These are phyloP conservation scores for Diaporthe humulicola DNA, from an alignment of 2,329 filamentous ascomycete species.

Conservation along the genomic window DNA sequence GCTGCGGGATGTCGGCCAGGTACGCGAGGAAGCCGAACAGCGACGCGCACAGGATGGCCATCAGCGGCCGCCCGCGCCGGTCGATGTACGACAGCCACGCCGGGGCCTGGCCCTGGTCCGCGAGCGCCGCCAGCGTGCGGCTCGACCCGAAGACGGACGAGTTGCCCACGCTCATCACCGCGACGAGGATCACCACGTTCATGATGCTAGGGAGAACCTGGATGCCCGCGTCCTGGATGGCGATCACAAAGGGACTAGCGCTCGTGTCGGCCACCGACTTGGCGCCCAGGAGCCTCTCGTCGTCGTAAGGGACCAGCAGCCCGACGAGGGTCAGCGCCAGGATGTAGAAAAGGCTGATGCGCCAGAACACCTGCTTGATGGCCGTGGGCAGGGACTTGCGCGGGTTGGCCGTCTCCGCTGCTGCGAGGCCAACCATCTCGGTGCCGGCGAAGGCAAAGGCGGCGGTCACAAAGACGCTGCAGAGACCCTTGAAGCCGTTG, in stretches of 20 bases:
- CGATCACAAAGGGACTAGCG: slow-evolving; percentile 88
- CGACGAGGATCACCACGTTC: slow-evolving; percentile 94
- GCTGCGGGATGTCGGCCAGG: slow-evolving; percentile 74
- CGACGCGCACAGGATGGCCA: slow-evolving; percentile 78
- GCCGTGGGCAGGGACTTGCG: slow-evolving; percentile 86
- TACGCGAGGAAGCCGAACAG: slow-evolving; percentile 81
- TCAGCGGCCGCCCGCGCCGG: slow-evolving; percentile 82
- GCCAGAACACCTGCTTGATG: slow-evolving; percentile 95
- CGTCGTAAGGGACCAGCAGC: slow-evolving; percentile 81
- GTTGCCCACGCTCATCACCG: slow-evolving; percentile 92
- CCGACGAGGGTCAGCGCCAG: slow-evolving; percentile 85
- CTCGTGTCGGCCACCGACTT: slow-evolving; percentile 43
- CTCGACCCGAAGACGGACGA: slow-evolving; percentile 93
- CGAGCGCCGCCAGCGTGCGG: slow-evolving; percentile 88
- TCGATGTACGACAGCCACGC: slow-evolving; percentile 84
- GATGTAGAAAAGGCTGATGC: slow-evolving; percentile 91
- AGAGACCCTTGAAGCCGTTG: slow-evolving; percentile 87
- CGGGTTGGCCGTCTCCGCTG: slow-evolving; percentile 83
- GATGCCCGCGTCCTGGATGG: slow-evolving; percentile 88
- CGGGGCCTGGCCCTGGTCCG: slow-evolving; percentile 88
- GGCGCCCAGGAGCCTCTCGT: slow-evolving; percentile 72
- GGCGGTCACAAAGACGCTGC: slow-evolving; percentile 81
- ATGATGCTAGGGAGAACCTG: slow-evolving; percentile 86
- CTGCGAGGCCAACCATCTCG: slow-evolving; percentile 81
- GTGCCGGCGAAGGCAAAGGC: slow-evolving; percentile 84